Evolutionary conservation across 495 filamentous ascomycete genomes (phyloP).

Genomic region (Penicillium bovifimosum): DNA sequence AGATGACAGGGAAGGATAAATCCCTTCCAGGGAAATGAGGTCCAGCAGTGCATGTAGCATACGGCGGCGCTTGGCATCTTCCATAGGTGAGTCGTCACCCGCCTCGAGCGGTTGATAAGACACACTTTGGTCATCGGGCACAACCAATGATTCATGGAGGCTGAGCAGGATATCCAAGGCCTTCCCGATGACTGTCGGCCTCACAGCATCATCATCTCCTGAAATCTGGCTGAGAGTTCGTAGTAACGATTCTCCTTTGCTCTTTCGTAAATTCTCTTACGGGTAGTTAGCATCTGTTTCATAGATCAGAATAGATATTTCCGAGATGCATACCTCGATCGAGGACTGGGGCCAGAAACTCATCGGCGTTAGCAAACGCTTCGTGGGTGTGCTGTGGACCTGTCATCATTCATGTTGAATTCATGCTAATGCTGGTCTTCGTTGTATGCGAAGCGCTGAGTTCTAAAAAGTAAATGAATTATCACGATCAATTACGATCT

Average conservation of each 20-base stretch:
- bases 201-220: constrained; percentile 1
- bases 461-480: neutral
- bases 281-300: constrained; percentile 23
- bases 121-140: constrained; percentile 15
- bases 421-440: neutral
- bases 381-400: constrained; percentile 15
- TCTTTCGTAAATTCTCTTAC: constrained; percentile 38
- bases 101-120: neutral
- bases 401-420: constrained; percentile 26
- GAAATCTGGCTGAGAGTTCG: constrained; percentile 25
- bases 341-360: constrained; percentile 41
- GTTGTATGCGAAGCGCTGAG: neutral
- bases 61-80: constrained; percentile 44
- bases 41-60: constrained; percentile 48
- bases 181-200: constrained; percentile 28
- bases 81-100: constrained; percentile 26
- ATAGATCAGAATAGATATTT: neutral
- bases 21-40: constrained; percentile 50
- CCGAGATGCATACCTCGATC: constrained; percentile 36
- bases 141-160: constrained; percentile 37
- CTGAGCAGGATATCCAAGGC: constrained; percentile 34
- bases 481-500: constrained; percentile 3
- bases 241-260: constrained; percentile 33
- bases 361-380: constrained; percentile 35
- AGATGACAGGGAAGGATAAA: constrained; percentile 49